Base-by-base conservation (phyloP, 2,329 filamentous ascomycete genomes). In the Monosporascus sp. region DNA sequence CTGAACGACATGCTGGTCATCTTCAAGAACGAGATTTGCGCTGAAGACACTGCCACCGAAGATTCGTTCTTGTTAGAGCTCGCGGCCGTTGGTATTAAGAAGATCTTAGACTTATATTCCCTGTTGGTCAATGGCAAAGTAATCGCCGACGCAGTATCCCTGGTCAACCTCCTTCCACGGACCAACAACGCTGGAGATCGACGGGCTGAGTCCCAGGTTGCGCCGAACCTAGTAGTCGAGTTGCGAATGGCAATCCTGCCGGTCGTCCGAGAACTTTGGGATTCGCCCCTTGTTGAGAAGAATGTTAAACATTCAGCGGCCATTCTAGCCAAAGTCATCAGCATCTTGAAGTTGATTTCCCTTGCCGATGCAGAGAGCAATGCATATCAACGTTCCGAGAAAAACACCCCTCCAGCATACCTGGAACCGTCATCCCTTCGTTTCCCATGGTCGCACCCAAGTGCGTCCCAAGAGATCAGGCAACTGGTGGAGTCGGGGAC, bases 151-250 rank as follows among this genome's bases (percentile, higher is more conserved):
- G 87, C 92, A 1, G 74, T 79, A 35, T 84, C 86, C 25, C 70
- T 73, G n/a, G 75, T 76, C 51, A 75, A 70, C 50, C 67, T 82
- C 20, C 61, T 70, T 3, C 60, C 65, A 6, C 66, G 69, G 14
- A 65, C 69, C 39, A 37, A 46, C 46, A 64, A 69, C n/a, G 68
- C 70, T n/a, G 61, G 62, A 5, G 76, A 78, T 17, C 70, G 77
- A 43, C 70, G 70, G 41, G 68, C 68, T 14, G 72, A 72, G 24
- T 61, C 68, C 3, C 70, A 73, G 22, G 65, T 76, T 9, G 79
- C 84, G 15, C 77, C 82, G 1, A 93, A 97, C 62, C 88, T 97
- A 52, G 75, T 97, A 15, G 84, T 97, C 6, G 93, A 97, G 67
- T 72, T 97, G 43, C 87, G 94, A 43, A 84, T 88, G 71, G 83